These are phyloP conservation scores for Millerozyma acaciae DNA, from an alignment of 805 yeast genomes.

Conservation along the genomic window DNA sequence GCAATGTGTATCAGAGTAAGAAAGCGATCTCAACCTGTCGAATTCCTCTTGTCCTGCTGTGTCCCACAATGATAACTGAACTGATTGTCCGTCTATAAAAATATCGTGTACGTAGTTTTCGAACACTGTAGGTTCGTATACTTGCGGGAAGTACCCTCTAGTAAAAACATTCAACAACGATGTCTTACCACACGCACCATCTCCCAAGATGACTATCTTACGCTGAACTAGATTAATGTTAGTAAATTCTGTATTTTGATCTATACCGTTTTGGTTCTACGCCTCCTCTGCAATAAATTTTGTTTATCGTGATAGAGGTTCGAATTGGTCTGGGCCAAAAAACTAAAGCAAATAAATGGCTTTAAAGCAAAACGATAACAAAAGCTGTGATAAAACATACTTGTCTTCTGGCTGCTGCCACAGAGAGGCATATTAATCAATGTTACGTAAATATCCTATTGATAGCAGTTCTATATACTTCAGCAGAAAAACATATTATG, in stretches of 20 bases:
- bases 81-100: conserved; percentile 89
- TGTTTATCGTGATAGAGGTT: no score
- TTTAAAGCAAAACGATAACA: no score
- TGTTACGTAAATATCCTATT: neutral
- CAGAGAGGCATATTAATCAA: conserved; percentile 35
- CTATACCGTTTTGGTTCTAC: no score
- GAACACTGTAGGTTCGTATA: conserved; percentile 96
- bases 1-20: conserved; percentile 94
- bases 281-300: no score
- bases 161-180: conserved; percentile 93
- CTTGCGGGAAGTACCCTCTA: conserved; percentile 96
- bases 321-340: no score
- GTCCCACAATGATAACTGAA: conserved; percentile 93
- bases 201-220: conserved; percentile 91
- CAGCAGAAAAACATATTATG: no score
- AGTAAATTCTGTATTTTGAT: conserved; percentile 6
- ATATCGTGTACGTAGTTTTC: conserved; percentile 97
- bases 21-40: conserved; percentile 85
- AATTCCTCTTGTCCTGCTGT: conserved; percentile 99
- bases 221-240: conserved; percentile 64
- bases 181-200: conserved; percentile 99
- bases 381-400: conserved; percentile 31
- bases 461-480: no score
- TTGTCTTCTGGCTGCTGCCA: conserved; percentile 39
- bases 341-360: no score